Evolutionary conservation across 2,329 filamentous ascomycete species (phyloP), one percentile per base, ranked within the genome.

Genomic region (Calonectria fujianensis): DNA sequence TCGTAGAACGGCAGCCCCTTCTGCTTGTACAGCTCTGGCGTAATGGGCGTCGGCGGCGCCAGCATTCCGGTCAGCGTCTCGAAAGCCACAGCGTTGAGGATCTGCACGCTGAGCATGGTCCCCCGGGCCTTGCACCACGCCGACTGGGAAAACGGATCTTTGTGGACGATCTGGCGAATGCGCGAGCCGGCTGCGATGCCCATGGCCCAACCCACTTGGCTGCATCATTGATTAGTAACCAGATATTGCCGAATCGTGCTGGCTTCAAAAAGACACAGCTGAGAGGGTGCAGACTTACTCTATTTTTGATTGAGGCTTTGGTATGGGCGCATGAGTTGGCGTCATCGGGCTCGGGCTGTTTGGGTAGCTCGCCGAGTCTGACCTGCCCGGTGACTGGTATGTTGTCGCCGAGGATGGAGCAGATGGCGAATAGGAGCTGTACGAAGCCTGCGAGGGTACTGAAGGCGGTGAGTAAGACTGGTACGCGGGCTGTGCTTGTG

Each of bases 31-130:
- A 64, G 65, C 4, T 72, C 31, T 11, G 64, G 54, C 4, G 73
- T 74, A 13, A 74, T 69, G 3, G 69, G 73, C 16, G 69, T 57
- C 5, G 69, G 64, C 13, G 73, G 69, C 27, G 73, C 50, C 14
- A 74, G 69, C 73, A 74, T 72, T 9, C 69, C 73, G 10, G 73
- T 74, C 1, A 74, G 39, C 9, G 48, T 7, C 27, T 74, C 73
- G 32, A 72, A 74, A 9, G 69, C 64, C 7, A 74, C 64, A 6
- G 73, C 69, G 37, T 74, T 74, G 16, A 74, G 64, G 29, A 74
- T 74, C 48, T 74, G 69, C 1, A 74, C 61, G 16, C 69, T 74
- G 13, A 74, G 50, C 8, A 74, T 48, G 18, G 54, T 59, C 9
- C 69, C 50, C 16, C 69, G 69, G 4, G 37, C 18, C 4, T 69